These are phyloP conservation scores for Filosporella fistucella DNA, from an alignment of 495 filamentous ascomycete genomes.

Conservation along the genomic window DNA sequence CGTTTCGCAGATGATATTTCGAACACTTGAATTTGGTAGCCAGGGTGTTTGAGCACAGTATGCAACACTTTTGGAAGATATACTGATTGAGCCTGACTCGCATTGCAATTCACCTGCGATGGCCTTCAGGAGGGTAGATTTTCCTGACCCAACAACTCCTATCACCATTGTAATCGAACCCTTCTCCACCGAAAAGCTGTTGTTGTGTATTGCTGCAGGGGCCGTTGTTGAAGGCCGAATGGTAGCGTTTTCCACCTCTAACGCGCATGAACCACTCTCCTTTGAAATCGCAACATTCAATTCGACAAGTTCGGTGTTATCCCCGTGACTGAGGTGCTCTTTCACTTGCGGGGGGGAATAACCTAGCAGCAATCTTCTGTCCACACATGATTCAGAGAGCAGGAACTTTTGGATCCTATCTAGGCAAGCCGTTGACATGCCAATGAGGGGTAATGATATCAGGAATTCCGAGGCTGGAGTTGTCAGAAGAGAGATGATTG, in stretches of 20 bases:
- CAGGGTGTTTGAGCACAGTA: constrained; percentile 31
- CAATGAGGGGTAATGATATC: constrained; percentile 20
- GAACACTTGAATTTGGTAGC: constrained; percentile 37
- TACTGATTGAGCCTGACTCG: constrained; percentile 42
- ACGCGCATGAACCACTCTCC: no score
- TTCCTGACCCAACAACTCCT: constrained; percentile 55
- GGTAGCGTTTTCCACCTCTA: constrained; percentile 5
- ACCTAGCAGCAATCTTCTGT: no score
- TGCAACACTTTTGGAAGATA: neutral
- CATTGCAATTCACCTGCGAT: constrained; percentile 37
- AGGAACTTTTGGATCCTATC: constrained; percentile 29
- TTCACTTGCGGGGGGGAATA: no score
- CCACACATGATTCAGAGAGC: neutral
- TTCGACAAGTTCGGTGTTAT: no score
- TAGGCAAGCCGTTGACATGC: constrained; percentile 25
- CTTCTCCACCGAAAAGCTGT: neutral
- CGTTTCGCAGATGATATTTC: constrained; percentile 26
- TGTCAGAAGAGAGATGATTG: constrained; percentile 32
- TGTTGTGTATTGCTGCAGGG: constrained; percentile 3
- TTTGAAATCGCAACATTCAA: no score
- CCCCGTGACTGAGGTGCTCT: no score
- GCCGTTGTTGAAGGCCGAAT: constrained; percentile 4
- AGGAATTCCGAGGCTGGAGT: constrained; percentile 26
- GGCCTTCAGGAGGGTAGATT: constrained; percentile 48
- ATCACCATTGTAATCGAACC: constrained; percentile 38